phyloP scores from a whole-genome alignment of 2,329 filamentous ascomycete species.

The Geosmithia flava region DNA sequence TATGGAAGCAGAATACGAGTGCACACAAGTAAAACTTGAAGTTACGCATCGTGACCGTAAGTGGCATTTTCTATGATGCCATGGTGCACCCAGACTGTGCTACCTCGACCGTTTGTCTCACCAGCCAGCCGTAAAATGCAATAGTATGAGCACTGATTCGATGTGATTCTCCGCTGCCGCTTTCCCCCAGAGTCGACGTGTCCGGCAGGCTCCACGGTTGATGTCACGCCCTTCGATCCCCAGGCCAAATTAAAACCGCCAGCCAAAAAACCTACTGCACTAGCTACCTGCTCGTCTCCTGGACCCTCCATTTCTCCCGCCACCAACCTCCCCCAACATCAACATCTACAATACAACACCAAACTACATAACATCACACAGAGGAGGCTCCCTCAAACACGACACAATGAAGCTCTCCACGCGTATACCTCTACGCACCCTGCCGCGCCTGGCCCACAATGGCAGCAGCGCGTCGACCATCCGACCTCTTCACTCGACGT shows the following conservation, averaged over 20 bases:
- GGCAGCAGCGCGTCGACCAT: slow-evolving; percentile 1
- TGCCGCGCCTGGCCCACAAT: slow-evolving; percentile 6
- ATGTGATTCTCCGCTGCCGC: background rate
- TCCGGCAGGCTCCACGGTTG: background rate
- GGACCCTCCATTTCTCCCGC: background rate
- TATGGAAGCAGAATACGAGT: too few relatives aligned
- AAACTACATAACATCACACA: background rate
- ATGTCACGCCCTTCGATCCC: background rate
- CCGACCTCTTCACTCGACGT: slow-evolving; percentile 19
- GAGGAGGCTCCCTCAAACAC: background rate
- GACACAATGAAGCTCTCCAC: slow-evolving; percentile 26
- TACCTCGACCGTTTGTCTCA: background rate
- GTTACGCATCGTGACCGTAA: background rate
- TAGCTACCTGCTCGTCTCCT: background rate
- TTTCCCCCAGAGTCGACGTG: background rate
- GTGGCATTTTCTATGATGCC: background rate
- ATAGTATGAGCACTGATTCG: background rate
- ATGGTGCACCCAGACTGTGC: background rate
- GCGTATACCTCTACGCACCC: slow-evolving; percentile 23
- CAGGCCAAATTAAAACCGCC: background rate
- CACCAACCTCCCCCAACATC: background rate
- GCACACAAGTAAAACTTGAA: too few relatives aligned
- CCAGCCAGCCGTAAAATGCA: background rate
- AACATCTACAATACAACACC: background rate
- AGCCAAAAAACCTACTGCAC: background rate